Evolutionary conservation across 306 rosid species (phyloP).

Genomic region (Trifolium repens): DNA sequence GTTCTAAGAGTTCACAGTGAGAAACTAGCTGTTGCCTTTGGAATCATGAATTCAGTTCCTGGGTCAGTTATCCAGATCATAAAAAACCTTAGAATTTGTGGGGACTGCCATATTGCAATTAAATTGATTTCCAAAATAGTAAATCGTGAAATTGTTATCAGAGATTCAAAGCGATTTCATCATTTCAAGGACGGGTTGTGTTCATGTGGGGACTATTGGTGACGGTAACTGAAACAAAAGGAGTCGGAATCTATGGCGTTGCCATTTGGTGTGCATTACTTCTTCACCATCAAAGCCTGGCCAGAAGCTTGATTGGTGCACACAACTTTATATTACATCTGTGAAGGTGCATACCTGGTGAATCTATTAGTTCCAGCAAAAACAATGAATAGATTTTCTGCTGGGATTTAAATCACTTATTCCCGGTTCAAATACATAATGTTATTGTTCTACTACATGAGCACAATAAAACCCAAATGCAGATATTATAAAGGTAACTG

Average conservation of each 20-base stretch:
- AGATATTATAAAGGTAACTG: constrained; percentile 1
- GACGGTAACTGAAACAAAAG: constrained; percentile 42
- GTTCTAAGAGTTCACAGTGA: constrained; percentile 80
- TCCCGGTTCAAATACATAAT: constrained; percentile 30
- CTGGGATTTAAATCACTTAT: constrained; percentile 20
- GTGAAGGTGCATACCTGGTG: constrained; percentile 13
- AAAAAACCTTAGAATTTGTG: constrained; percentile 77
- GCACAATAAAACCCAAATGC: constrained; percentile 23
- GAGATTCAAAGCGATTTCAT: constrained; percentile 82
- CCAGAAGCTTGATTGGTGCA: constrained; percentile 17
- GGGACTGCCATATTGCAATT: constrained; percentile 70
- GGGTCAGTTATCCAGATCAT: constrained; percentile 65
- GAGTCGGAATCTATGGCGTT: constrained; percentile 28
- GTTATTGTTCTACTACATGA: constrained; percentile 2
- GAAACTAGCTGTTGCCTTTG: constrained; percentile 81
- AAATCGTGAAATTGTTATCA: constrained; percentile 63
- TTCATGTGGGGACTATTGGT: constrained; percentile 79
- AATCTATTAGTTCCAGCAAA: constrained; percentile 35
- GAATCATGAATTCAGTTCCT: constrained; percentile 67
- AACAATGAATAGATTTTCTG: constrained; percentile 21
- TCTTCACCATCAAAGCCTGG: constrained; percentile 25
- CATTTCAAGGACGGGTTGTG: constrained; percentile 74
- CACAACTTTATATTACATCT: constrained; percentile 1
- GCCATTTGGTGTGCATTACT: neutral
- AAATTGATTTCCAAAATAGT: constrained; percentile 67